Conservation (phyloP, 495 filamentous ascomycete species). For the Pseudoneurospora amorphoporcata region DNA sequence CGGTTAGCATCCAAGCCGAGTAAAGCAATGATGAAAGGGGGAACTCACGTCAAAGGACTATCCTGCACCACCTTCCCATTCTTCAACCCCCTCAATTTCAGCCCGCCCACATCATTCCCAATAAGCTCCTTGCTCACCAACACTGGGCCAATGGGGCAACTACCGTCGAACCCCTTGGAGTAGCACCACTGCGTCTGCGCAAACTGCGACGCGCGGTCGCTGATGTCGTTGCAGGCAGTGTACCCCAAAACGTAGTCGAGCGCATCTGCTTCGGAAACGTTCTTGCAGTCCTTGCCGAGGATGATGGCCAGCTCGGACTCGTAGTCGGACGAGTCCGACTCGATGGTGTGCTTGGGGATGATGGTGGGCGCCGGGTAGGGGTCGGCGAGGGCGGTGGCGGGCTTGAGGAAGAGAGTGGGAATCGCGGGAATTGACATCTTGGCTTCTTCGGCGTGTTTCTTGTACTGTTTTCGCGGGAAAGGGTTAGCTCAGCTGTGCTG, state of each 20-base stretch:
- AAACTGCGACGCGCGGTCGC: conserved; percentile 31
- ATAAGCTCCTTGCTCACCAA: conserved; percentile 44
- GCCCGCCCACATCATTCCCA: conserved; percentile 25
- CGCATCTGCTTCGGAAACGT: conserved; percentile 35
- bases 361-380: conserved; percentile 36
- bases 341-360: conserved; percentile 33
- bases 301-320: conserved; percentile 39
- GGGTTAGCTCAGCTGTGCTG: not conserved
- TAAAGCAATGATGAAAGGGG: not conserved
- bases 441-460: conserved; percentile 34
- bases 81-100: conserved; percentile 32
- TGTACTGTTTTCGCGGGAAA: conserved; percentile 28
- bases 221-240: conserved; percentile 38
- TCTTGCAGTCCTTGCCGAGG: conserved; percentile 36
- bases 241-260: conserved; percentile 37
- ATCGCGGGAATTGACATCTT: conserved; percentile 35
- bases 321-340: conserved; percentile 32
- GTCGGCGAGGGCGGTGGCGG: conserved; percentile 30
- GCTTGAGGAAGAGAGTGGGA: conserved; percentile 38
- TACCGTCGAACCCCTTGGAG: conserved; percentile 38
- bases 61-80: conserved; percentile 40
- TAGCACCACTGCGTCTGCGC: conserved; percentile 39
- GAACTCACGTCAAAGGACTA: conserved; percentile 38
- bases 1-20: not conserved
- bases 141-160: conserved; percentile 41